Base-by-base conservation (phyloP, 225 moss, liverwort and hornwort genomes). In the Bryum argenteum region DNA sequence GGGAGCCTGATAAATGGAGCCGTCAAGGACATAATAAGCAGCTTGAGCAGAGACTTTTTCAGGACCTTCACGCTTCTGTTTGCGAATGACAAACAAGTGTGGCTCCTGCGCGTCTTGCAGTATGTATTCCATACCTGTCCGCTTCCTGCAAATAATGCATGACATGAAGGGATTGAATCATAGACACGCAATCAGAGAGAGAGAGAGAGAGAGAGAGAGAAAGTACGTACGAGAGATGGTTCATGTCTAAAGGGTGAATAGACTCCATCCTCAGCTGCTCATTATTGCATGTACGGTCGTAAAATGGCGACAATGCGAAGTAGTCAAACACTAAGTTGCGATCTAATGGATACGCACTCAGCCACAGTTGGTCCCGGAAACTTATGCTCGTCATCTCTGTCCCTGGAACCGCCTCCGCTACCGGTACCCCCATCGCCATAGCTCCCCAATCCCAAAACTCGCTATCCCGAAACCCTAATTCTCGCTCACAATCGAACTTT, bases 361-460 rank as follows among this genome's bases (percentile, higher is more conserved):
- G 86, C 97, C 97, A 98, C 42, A 94, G 79, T 66, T 98, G 97
- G 74, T 94, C 97, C 76, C 94, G 80, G 58, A 98, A 98, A 72
- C 97, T 98, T 55, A 94, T 98, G 78, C 92, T 94, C 24, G 92
- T 94, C 97, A 98, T 98, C 76, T 98, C 94, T 61, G 94, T 91
- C 62, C 94, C 90, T 2, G 97, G 92, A 15, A 82, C 45, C 41
- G 24, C 73, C 44, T 83, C 87, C 21, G 78, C 81, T 51, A 76
- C 73, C 56, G 76, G 16, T 63, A 52, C 73, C 55, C 42, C 55
- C 82, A 80, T 74, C 61, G 86, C 78, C 72, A 78, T 78, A 2
- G 54, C 69, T 10, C 16, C n/a, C n/a, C 59, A 71, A 62, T 47
- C 77, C 16, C 8, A 17, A 16, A n/a, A 63, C 14, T 54, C 19